Evolutionary conservation across 768 basidiomycete genomes (phyloP).

Genomic region (Kwoniella europaea): DNA sequence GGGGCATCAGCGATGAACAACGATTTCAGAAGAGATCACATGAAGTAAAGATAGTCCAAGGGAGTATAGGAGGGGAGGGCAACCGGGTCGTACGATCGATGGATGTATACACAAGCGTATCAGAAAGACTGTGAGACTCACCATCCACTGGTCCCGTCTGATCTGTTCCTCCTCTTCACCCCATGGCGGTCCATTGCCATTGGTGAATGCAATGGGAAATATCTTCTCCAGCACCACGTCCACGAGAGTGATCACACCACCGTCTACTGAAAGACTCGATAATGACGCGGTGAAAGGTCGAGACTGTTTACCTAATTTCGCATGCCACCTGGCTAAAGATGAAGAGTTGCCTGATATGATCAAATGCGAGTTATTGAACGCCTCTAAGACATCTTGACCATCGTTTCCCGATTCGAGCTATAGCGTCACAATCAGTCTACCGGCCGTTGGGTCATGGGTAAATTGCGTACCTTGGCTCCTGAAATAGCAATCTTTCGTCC

Average conservation of each 20-base stretch:
- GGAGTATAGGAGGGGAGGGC: neutral
- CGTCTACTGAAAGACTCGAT: constrained; percentile 77
- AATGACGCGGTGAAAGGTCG: constrained; percentile 74
- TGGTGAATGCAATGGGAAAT: constrained; percentile 69
- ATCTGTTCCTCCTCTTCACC: constrained; percentile 72
- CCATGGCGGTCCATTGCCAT: constrained; percentile 66
- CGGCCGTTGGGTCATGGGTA: constrained; percentile 7
- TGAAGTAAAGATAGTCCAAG: neutral
- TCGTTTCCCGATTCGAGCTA: constrained; percentile 78
- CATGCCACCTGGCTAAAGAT: constrained; percentile 83
- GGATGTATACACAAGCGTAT: too few species aligned
- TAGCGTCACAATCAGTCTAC: constrained; percentile 10
- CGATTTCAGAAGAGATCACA: neutral
- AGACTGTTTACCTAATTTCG: constrained; percentile 77
- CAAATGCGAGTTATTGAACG: constrained; percentile 71
- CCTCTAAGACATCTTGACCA: constrained; percentile 79
- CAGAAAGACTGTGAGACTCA: constrained; percentile 50
- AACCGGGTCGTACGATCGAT: neutral
- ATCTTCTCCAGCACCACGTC: constrained; percentile 75
- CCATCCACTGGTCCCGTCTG: constrained; percentile 73
- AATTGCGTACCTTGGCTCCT: constrained; percentile 71
- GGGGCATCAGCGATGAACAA: constrained; percentile 17
- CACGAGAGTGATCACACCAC: constrained; percentile 75
- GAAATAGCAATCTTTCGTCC: constrained; percentile 83
- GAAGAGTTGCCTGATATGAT: constrained; percentile 81